Base-by-base conservation (phyloP, 1,139 yeast species). In the Geotrichum cucujoidarum region DNA sequence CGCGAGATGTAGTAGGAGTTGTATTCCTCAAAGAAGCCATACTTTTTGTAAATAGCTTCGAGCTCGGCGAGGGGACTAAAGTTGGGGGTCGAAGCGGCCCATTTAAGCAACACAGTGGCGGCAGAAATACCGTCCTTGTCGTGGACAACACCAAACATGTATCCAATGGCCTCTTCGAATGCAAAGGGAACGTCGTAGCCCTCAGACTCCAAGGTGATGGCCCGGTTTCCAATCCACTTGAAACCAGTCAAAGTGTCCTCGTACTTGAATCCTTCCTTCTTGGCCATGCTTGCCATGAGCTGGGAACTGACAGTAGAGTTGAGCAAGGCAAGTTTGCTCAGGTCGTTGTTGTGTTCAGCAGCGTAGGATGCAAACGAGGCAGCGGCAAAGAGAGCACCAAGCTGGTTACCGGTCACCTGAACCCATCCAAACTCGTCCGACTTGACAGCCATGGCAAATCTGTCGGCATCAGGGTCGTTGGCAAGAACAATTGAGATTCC, bases 81-180 rank as follows among this genome's bases (percentile, higher is more conserved):
- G 1, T 59, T 60, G 16, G 58, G 53, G 1, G 73, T 70, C 38
- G 63, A 61, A 53, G 76, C 71, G 50, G 78, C 78, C 66, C 90
- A 74, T 64, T 85, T 95, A 45, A 88, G 67, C 69, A 89, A 90
- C n/a, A 86, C 76, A 10, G 75, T 68, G 1, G 89, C 78, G 0
- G 97, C 97, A 27, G 89, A 71, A 22, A 92, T 76, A 0, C 98
- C 98, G 62, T 92, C 98, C 66, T 92, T 92, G 63, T 92, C 98
- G 64, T 85, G 88, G 40, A 85, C 87, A n/a, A 79, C 73, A 22
- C 78, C 71, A 59, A 89, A 87, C 97, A 92, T 88, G 68, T 80
- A 92, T 2, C 98, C 98, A 57, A 92, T 84, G 3, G 97, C 97
- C 62, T 92, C 98, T 64, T 92, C 98, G 62, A 77, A 92, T 0